Evolutionary conservation across 352 stramenopile species (phyloP).

Genomic region (Phytopythium kandeliae): DNA sequence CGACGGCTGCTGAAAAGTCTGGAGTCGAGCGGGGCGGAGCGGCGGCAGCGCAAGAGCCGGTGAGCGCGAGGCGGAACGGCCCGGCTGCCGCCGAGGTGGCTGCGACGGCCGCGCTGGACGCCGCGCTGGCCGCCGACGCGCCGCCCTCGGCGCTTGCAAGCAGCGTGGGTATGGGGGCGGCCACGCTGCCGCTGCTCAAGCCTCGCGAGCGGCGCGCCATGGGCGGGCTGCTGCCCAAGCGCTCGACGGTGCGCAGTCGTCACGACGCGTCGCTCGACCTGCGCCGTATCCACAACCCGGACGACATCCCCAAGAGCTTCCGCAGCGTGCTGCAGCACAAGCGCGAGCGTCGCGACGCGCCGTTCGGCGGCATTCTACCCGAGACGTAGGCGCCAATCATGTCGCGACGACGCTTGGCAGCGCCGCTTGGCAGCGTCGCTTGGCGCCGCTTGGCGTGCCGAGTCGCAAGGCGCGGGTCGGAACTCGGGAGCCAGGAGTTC

Average conservation of each 20-base stretch:
- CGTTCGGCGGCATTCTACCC: slow-evolving; percentile 27
- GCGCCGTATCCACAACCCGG: slow-evolving; percentile 59
- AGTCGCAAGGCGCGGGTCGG: too few relatives aligned
- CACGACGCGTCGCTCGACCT: slow-evolving; percentile 64
- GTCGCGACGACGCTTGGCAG: too few relatives aligned
- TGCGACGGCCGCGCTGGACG: background rate
- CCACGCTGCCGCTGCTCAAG: slow-evolving; percentile 44
- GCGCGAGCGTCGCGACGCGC: slow-evolving; percentile 22
- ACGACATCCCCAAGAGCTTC: slow-evolving; percentile 73
- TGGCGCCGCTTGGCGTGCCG: too few relatives aligned
- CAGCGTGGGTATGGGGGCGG: slow-evolving; percentile 28
- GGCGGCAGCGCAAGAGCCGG: background rate
- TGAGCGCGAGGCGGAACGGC: background rate
- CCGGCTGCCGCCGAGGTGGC: background rate
- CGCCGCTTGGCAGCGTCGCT: too few relatives aligned
- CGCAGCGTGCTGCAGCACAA: slow-evolving; percentile 54
- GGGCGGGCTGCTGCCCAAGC: slow-evolving; percentile 62
- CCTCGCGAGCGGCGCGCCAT: slow-evolving; percentile 51
- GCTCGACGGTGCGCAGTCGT: slow-evolving; percentile 51
- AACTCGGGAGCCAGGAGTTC: too few relatives aligned
- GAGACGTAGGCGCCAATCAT: slow-evolving; percentile 10
- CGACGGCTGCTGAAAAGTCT: background rate
- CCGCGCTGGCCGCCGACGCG: background rate
- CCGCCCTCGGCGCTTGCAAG: slow-evolving; percentile 15
- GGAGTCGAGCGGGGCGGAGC: background rate